These are phyloP conservation scores for Silene coronaria DNA, from an alignment of 179 eudicot genomes.

Conservation along the genomic window DNA sequence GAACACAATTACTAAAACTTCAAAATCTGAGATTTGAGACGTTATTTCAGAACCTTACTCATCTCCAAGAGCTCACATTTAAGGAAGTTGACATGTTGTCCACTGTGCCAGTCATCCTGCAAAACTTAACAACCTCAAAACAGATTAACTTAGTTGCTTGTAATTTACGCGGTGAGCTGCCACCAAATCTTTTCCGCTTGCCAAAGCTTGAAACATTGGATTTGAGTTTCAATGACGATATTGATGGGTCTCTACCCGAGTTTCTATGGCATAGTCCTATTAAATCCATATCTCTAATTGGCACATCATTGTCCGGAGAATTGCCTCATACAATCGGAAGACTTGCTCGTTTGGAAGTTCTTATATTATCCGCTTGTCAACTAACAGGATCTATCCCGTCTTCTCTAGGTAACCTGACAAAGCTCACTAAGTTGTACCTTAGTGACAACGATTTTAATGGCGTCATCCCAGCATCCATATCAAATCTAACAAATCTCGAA, in stretches of 20 bases:
- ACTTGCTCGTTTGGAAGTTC: background rate
- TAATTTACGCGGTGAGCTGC: constrained; percentile 28
- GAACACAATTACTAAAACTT: constrained; percentile 2
- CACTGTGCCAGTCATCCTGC: constrained; percentile 9
- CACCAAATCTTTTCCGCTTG: constrained; percentile 23
- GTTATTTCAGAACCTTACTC: constrained; percentile 30
- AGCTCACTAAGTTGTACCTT: constrained; percentile 12
- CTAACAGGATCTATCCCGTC: constrained; percentile 22
- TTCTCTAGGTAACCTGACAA: constrained; percentile 24
- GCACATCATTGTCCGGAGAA: constrained; percentile 10
- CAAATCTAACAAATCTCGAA: constrained; percentile 20
- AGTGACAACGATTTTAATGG: background rate
- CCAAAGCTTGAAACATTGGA: constrained; percentile 15
- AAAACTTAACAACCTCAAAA: constrained; percentile 21
- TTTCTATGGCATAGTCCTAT: constrained; percentile 22
- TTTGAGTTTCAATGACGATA: background rate
- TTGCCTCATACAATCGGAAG: constrained; percentile 19
- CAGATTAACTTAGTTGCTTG: constrained; percentile 18
- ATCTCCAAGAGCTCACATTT: constrained; percentile 32
- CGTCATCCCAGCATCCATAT: constrained; percentile 7
- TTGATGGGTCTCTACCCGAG: constrained; percentile 30
- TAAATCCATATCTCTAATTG: background rate
- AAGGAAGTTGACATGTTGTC: constrained; percentile 31
- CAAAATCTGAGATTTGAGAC: constrained; percentile 22
- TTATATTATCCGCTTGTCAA: background rate